A percentile compares a stretch with the other conserved stretches of the same genome.
phyloP scores from a whole-genome alignment of 495 filamentous ascomycete genomes.

The Penicillium fimorum region DNA sequence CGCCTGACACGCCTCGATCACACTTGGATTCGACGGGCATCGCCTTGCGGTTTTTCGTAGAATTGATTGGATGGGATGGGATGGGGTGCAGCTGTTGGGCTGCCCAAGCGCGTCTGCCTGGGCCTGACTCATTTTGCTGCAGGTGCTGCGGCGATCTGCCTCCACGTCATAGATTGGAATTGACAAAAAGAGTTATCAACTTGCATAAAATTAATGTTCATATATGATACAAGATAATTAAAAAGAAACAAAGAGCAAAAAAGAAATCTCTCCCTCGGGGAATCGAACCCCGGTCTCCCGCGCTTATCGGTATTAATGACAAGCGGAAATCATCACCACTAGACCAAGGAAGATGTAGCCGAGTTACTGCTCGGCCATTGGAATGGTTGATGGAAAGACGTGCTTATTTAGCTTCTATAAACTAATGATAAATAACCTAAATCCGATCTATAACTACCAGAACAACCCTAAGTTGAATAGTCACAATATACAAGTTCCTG shows the following conservation, averaged over 20 bases:
- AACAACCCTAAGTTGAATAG: background rate
- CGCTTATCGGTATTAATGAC: conserved; percentile 38
- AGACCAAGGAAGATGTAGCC: conserved; percentile 37
- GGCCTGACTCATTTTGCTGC: conserved; percentile 8
- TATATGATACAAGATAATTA: background rate
- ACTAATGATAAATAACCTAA: background rate
- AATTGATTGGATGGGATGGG: background rate
- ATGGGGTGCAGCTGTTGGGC: background rate
- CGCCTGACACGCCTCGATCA: background rate
- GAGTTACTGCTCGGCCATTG: conserved; percentile 32
- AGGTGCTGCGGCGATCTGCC: background rate
- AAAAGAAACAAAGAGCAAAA: conserved; percentile 8
- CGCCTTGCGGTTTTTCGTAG: background rate
- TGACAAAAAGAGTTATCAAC: too few species aligned
- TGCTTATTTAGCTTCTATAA: background rate
- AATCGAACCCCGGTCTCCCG: conserved; percentile 55
- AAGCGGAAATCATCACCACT: conserved; percentile 57
- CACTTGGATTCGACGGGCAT: background rate
- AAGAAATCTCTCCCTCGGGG: conserved; percentile 44
- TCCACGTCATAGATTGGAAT: background rate
- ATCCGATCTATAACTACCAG: background rate
- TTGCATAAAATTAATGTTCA: too few species aligned
- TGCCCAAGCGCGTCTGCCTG: conserved; percentile 4
- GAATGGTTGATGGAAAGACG: conserved; percentile 14
- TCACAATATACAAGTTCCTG: background rate